Evolutionary conservation across 768 basidiomycete genomes (phyloP), one percentile per base, ranked within the genome.

Genomic region (Phaeotremella fagi): DNA sequence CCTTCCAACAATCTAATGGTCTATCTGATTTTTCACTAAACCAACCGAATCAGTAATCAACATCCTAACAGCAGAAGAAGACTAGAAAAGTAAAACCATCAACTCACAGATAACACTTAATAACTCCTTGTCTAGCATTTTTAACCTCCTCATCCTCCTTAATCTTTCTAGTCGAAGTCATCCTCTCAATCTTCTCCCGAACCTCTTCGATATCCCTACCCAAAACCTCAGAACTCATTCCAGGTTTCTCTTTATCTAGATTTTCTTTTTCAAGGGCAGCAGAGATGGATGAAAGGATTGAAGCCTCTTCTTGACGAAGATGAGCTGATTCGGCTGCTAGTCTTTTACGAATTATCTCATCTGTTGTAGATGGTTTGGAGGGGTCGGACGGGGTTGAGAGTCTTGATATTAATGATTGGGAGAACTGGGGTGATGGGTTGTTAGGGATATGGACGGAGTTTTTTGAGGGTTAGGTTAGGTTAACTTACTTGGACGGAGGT

Each of bases 191-290:
- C 64, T 75, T 75, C 45, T 72, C 71, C 53, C 68, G 57, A 5
- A 75, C 63, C 51, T 73, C 71, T 50, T 74, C 73, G 27, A 75
- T 70, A 61, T 75, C 75, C 55, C 71, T 59, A 6, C 66, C 55
- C 16, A 75, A 52, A 11, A 73, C 55, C 48, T 70, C 68, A 16
- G 55, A 58, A 44, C 62, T 60, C 68, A 70, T 66, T 9, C 69
- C 66, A 0, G 70, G 61, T 43, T 69, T 69, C 54, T 74, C 71
- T 52, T 66, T 67, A 48, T 74, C 64, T 28, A 72, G 47, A 49
- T 73, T 71, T 57, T 75, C 75, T 57, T 75, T 74, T 44, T 72
- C 72, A n/a, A 72, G 57, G n/a, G 72, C 73, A 0, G 66, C 57
- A 4, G 63, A 61, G 57, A 75, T 74, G 29, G 61, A 61, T 11